Percentiles rank a stretch among this genome's conserved stretches.
These are phyloP conservation scores for Chytriomyces confervae DNA, from an alignment of 192 early-diverging fungal genomes.

Conservation along the genomic window DNA sequence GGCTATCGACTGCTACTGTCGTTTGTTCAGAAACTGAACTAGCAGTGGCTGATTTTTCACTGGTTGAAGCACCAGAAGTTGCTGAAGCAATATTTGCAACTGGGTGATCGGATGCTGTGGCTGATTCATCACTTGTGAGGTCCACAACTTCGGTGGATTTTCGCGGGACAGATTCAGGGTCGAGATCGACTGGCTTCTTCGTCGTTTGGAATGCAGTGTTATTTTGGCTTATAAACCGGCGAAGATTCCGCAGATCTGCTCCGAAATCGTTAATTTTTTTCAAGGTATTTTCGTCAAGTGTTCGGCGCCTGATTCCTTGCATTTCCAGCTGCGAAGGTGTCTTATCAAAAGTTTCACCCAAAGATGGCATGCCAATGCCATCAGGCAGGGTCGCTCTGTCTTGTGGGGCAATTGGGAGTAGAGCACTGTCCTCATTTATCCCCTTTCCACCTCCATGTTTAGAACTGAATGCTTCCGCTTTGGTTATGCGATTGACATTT, in stretches of 20 bases:
- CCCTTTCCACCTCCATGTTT: neutral
- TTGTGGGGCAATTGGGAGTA: neutral
- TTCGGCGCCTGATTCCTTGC: neutral
- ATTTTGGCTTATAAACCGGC: neutral
- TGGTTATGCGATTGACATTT: neutral
- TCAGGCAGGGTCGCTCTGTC: neutral
- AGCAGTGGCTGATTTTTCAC: too few relatives aligned
- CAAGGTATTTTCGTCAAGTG: neutral
- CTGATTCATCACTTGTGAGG: too few relatives aligned
- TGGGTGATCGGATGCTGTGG: neutral
- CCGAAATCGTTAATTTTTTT: neutral
- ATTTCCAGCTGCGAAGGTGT: neutral
- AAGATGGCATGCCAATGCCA: neutral
- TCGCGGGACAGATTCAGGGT: too few relatives aligned
- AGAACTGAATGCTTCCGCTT: neutral
- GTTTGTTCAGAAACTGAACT: too few relatives aligned
- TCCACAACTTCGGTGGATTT: too few relatives aligned
- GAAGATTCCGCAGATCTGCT: neutral
- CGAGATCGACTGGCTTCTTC: too few relatives aligned
- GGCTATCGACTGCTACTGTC: too few relatives aligned
- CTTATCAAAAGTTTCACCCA: neutral
- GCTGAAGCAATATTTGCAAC: neutral
- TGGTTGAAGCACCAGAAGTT: neutral
- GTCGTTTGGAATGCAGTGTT: too few relatives aligned
- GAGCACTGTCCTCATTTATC: neutral